phyloP scores from a whole-genome alignment of 129 eudicot species.

The Glebionis coronaria region DNA sequence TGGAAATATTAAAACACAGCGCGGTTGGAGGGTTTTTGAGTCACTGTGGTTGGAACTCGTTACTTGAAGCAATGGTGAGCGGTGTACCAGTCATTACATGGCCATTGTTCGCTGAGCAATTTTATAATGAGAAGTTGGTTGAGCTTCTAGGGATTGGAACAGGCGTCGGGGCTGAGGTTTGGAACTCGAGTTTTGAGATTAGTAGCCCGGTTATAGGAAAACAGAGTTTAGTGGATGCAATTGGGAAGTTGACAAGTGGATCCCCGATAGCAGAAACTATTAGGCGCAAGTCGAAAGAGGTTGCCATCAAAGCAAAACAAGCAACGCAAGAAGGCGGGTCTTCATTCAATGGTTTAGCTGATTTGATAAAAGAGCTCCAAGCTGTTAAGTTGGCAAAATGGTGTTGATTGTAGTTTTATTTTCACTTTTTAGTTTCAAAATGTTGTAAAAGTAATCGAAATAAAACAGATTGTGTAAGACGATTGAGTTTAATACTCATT shows the following conservation, averaged over 20 bases:
- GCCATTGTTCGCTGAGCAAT: conserved; percentile 46
- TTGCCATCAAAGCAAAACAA: conserved; percentile 13
- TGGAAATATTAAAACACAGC: conserved; percentile 32
- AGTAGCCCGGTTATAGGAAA: conserved; percentile 15
- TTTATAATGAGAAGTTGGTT: conserved; percentile 42
- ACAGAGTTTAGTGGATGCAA: conserved; percentile 12
- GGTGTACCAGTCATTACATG: conserved; percentile 51
- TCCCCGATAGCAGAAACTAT: conserved; percentile 9
- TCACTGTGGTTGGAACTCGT: conserved; percentile 47
- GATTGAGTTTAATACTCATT: no score
- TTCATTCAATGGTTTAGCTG: conserved; percentile 20
- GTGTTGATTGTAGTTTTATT: no score
- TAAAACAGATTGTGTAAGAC: no score
- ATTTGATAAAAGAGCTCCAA: conserved; percentile 29
- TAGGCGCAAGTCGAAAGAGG: conserved; percentile 11
- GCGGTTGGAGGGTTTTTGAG: conserved; percentile 7
- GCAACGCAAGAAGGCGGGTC: conserved; percentile 39
- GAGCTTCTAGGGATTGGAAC: conserved; percentile 38
- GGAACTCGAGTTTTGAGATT: conserved; percentile 16
- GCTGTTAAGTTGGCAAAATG: background rate
- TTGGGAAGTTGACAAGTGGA: conserved; percentile 15
- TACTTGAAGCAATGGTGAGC: conserved; percentile 34
- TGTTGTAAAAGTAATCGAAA: no score
- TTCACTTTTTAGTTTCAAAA: no score
- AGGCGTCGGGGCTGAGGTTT: conserved; percentile 27